Base-by-base conservation (phyloP, 768 basidiomycete genomes). In the Suillus subalutaceus region DNA sequence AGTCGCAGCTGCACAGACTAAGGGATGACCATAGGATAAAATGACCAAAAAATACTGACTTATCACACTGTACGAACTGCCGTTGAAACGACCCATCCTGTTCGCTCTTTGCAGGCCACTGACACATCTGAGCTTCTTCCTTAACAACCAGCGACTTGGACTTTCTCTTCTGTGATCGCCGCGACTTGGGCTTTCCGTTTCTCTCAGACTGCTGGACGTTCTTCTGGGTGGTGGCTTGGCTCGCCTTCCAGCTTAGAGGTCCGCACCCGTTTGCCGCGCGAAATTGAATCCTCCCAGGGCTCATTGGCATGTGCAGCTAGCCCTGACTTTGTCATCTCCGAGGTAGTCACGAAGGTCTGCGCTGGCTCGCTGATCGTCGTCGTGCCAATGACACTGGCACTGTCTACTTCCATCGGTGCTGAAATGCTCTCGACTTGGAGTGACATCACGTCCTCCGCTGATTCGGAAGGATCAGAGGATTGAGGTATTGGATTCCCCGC, bases 1-100 rank as follows among this genome's bases (percentile, higher is more conserved):
- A 57, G 2, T 77, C 72, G 63, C 83, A 85, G 6, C 83, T 84
- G 8, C 30, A 44, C 59, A 10, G 41, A 48, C 48, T 66, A 26
- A 68, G 30, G 23, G 50, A 41, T 13, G 8, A 20, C 32, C 20
- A 9, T 15, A 4, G 4, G 8, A 38, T 26, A 23, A 12, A 56
- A 20, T 7, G 20, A 56, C 9, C 23, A 20, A 5, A 30, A n/a
- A 0, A 32, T 30, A 71, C 79, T 52, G 58, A 79, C 78, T 69
- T 70, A 65, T 80, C 78, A 37, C 78, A 80, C 65, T 78, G 73
- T 32, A 79, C 75, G 55, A 79, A 77, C 78, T 80, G 40, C 4
- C 6, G 23, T 6, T 40, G 38, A 40, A 59, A 40, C 3, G 58
- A 59, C 8, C 40, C 40, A 26, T 59, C 26, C 10, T 41, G 40